These are phyloP conservation scores for Quillaja saponaria DNA, from an alignment of 306 rosid species.

Conservation along the genomic window DNA sequence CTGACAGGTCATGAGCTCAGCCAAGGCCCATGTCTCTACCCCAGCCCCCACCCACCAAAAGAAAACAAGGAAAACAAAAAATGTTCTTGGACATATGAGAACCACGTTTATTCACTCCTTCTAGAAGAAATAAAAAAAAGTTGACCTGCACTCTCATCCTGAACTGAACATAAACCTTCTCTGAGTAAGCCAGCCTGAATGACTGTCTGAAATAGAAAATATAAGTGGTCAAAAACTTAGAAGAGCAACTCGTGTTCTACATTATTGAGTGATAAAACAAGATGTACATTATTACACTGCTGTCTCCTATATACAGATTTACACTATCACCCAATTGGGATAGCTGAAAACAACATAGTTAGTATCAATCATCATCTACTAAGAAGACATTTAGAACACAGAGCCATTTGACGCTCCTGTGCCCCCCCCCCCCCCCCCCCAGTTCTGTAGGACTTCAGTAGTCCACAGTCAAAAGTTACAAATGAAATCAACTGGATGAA, in stretches of 20 bases:
- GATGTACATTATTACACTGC: conserved; percentile 3
- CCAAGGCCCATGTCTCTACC: conserved; percentile 14
- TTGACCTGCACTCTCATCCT: conserved; percentile 88
- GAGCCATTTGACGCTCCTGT: too few species aligned
- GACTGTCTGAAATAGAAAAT: conserved; percentile 54
- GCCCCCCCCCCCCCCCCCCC: too few species aligned
- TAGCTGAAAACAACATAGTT: conserved; percentile 19
- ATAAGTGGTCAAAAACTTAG: conserved; percentile 29
- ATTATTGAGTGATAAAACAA: conserved; percentile 3
- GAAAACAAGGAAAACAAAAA: neutral
- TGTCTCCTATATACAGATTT: conserved; percentile 2
- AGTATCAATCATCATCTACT: conserved; percentile 2
- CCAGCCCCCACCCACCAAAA: conserved; percentile 12
- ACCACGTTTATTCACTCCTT: conserved; percentile 20
- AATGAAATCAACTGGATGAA: too few species aligned
- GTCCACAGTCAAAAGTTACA: conserved; percentile 8
- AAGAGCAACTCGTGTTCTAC: conserved; percentile 1
- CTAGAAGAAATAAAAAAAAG: conserved; percentile 28
- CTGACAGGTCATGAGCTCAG: conserved; percentile 21
- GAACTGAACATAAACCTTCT: conserved; percentile 83
- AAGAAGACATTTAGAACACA: too few species aligned
- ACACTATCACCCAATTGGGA: conserved; percentile 21
- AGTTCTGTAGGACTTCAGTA: conserved; percentile 15
- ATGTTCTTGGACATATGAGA: conserved; percentile 13
- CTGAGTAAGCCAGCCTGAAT: conserved; percentile 68